Base-by-base conservation (phyloP, 352 stramenopile genomes). In the Hyaloperonospora brassicae region DNA sequence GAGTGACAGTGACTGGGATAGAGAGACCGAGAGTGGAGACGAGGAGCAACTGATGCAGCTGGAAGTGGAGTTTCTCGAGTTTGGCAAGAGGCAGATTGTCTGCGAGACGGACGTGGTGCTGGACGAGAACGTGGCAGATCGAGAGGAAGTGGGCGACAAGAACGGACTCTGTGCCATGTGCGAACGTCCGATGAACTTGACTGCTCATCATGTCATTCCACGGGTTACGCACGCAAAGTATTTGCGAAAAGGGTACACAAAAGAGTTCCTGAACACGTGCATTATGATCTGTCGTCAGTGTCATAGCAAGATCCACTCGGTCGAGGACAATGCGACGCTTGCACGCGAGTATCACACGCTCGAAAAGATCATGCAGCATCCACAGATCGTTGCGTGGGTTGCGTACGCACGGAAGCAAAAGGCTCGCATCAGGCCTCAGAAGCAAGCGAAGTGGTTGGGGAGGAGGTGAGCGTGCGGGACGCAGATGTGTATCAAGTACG, bases 131-230 rank as follows among this genome's bases (percentile, higher is more conserved):
- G 59, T 88, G n/a, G 76, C 76, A 8, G 73, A 61, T 7, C 64
- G 63, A 56, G 66, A 86, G 70, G 62, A 89, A 44, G 53, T 68
- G 31, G 63, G 74, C 10, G 84, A 86, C 49, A 70, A 76, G 34
- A 65, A 70, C 4, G 67, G 59, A 14, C 35, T 76, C 34, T 98
- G 93, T 46, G 79, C 76, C 53, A 87, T 98, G 64, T 98, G 93
- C 51, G 87, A 96, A 66, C 79, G 93, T 21, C 70, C 75, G 9
- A 96, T 97, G 68, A 89, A 87, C 53, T 47, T 98, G 14, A 97
- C 90, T 12, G 79, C 79, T 5, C 93, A 98, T 67, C 93, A 98
- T 57, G 66, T 98, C 7, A 97, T 96, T 49, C 93, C 93, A 5
- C 86, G 86, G 38, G 77, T 76, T n/a, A 86, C 66, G 2, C 86